Conservation (phyloP, 2,329 filamentous ascomycete genomes). For the Onygenales sp. region DNA sequence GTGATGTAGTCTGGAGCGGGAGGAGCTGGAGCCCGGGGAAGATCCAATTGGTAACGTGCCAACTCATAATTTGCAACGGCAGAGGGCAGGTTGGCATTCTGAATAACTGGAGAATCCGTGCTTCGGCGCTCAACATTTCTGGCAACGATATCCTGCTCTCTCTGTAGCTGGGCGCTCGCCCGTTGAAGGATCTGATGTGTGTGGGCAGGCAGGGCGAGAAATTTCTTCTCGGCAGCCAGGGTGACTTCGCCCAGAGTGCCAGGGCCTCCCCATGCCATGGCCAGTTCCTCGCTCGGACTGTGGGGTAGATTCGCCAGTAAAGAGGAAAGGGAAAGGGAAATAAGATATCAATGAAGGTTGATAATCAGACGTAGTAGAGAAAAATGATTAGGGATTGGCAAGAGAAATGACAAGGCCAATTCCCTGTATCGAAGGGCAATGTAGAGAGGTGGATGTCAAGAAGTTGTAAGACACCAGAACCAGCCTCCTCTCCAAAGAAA, state of each 20-base stretch:
- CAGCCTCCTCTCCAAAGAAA: no score
- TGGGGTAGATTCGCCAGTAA: no score
- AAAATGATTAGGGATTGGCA: no score
- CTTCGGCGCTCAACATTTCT: background rate
- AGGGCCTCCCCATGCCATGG: conserved; percentile 1
- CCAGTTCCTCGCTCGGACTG: no score
- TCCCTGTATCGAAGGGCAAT: no score
- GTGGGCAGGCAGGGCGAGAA: conserved; percentile 9
- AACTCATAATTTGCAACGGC: conserved; percentile 8
- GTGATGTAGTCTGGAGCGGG: conserved; percentile 3
- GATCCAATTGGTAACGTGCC: conserved; percentile 9
- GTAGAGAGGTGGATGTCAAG: no score
- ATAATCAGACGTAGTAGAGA: no score
- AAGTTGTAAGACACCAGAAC: no score
- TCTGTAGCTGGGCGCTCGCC: conserved; percentile 9
- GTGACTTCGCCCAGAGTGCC: conserved; percentile 7
- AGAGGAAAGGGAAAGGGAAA: no score
- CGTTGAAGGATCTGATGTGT: conserved; percentile 7
- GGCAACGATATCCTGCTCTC: conserved; percentile 4
- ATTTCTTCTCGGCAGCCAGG: conserved; percentile 1
- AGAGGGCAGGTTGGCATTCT: background rate
- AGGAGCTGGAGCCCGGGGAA: background rate
- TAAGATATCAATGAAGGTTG: no score
- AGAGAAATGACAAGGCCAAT: no score
- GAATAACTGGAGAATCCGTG: background rate